These are phyloP conservation scores for Saksenaea vasiformis DNA, from an alignment of 371 early-diverging fungal species.

Conservation along the genomic window DNA sequence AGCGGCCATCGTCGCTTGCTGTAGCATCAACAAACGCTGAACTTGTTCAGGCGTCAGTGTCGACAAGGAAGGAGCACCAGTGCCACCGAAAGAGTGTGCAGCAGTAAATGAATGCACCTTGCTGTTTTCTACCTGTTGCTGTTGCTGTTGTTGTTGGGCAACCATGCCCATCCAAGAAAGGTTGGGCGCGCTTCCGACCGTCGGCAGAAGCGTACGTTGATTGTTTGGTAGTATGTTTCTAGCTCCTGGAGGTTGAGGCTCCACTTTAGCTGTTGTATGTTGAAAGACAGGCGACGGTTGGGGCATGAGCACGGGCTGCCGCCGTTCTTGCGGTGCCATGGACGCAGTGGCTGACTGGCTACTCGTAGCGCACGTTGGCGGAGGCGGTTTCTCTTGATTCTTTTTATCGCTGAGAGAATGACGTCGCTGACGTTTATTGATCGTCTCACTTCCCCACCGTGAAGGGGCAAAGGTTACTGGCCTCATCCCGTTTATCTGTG, in stretches of 20 bases:
- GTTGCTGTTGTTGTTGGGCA: conserved; percentile 7
- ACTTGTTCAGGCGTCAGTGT: conserved; percentile 25
- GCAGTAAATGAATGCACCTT: background rate
- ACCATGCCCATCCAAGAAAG: conserved; percentile 28
- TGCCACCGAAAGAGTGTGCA: conserved; percentile 4
- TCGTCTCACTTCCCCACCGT: conserved; percentile 26
- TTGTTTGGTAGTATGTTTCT: conserved; percentile 17
- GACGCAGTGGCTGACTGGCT: conserved; percentile 5
- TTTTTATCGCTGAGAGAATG: conserved; percentile 29
- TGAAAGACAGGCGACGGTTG: background rate
- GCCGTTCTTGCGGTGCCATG: background rate
- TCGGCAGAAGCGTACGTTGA: conserved; percentile 15
- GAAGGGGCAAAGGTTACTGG: conserved; percentile 38
- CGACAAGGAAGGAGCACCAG: conserved; percentile 10
- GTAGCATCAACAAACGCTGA: conserved; percentile 20
- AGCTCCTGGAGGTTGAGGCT: background rate
- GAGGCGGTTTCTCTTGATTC: conserved; percentile 19
- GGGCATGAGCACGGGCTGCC: background rate
- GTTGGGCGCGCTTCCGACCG: conserved; percentile 27
- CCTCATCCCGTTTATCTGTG: conserved; percentile 11
- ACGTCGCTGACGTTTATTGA: conserved; percentile 40
- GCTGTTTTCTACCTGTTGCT: background rate
- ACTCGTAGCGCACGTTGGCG: conserved; percentile 4
- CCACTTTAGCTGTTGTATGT: conserved; percentile 7
- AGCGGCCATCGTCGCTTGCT: conserved; percentile 16